Percentiles rank a stretch among this genome's conserved stretches.
phyloP scores from a whole-genome alignment of 495 filamentous ascomycete species.

The Xylaria bambusicola region DNA sequence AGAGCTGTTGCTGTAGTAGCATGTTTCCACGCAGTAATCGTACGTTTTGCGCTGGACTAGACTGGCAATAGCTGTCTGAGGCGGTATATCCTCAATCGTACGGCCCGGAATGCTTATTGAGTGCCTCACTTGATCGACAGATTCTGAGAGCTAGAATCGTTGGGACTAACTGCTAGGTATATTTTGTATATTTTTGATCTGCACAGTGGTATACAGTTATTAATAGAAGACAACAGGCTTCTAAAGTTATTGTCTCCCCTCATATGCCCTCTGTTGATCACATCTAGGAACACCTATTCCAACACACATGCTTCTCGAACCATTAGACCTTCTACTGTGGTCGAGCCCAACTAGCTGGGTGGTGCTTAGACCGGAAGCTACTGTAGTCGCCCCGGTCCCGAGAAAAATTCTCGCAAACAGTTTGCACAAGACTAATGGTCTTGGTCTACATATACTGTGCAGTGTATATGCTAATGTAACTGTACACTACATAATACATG shows the following conservation, averaged over 20 bases:
- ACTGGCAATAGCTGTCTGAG: slow-evolving; percentile 3
- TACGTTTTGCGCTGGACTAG: neutral
- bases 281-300: neutral
- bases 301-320: neutral
- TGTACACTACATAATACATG: too few species aligned
- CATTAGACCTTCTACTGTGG: neutral
- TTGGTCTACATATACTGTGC: too few species aligned
- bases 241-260: neutral
- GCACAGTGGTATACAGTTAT: neutral
- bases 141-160: neutral
- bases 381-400: too few species aligned
- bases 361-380: too few species aligned
- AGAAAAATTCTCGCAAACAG: too few species aligned
- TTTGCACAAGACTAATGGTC: too few species aligned
- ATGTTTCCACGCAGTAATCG: too few species aligned
- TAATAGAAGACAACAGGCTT: neutral
- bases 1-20: neutral
- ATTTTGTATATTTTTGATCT: neutral
- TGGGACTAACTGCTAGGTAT: neutral
- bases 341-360: neutral
- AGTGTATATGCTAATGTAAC: too few species aligned
- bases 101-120: neutral
- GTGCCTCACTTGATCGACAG: neutral
- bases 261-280: neutral
- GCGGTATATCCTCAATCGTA: neutral